Percentiles rank a stretch among this genome's conserved stretches.
Conservation (phyloP, 2,329 filamentous ascomycete genomes). For the Diaporthe destruens region DNA sequence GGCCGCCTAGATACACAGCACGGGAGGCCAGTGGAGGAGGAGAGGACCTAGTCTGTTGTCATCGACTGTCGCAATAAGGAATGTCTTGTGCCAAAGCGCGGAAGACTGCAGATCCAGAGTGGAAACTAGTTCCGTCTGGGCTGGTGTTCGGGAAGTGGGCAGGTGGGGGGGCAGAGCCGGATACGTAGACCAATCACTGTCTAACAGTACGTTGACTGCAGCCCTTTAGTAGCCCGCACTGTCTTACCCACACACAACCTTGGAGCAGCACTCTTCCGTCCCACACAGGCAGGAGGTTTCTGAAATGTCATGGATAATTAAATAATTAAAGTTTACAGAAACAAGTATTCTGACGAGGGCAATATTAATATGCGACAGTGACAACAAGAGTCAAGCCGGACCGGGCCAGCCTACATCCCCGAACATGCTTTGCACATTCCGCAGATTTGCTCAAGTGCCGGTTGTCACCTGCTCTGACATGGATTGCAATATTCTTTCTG, state of each 20-base stretch:
- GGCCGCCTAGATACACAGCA: not conserved
- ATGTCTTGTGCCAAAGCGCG: not conserved
- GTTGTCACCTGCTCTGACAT: not conserved
- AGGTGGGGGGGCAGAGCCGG: slow-evolving; percentile 9
- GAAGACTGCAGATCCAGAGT: not conserved
- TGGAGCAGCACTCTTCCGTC: slow-evolving; percentile 2
- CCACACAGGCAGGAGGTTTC: not conserved
- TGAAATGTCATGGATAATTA: no score
- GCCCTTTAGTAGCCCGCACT: not conserved
- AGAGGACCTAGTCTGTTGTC: not conserved
- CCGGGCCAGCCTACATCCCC: not conserved
- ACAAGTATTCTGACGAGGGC: not conserved
- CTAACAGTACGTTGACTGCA: not conserved
- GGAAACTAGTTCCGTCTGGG: slow-evolving; percentile 7
- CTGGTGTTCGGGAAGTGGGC: slow-evolving; percentile 18
- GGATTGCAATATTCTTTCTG: not conserved
- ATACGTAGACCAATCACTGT: no score
- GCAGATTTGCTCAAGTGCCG: not conserved
- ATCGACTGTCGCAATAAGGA: not conserved
- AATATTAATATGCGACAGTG: not conserved
- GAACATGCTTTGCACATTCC: not conserved
- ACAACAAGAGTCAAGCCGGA: not conserved
- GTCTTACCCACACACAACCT: not conserved
- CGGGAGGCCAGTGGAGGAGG: slow-evolving; percentile 17
- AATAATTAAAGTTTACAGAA: not conserved